These are phyloP conservation scores for Penicillium paneum DNA, from an alignment of 2,329 filamentous ascomycete species.

Conservation along the genomic window DNA sequence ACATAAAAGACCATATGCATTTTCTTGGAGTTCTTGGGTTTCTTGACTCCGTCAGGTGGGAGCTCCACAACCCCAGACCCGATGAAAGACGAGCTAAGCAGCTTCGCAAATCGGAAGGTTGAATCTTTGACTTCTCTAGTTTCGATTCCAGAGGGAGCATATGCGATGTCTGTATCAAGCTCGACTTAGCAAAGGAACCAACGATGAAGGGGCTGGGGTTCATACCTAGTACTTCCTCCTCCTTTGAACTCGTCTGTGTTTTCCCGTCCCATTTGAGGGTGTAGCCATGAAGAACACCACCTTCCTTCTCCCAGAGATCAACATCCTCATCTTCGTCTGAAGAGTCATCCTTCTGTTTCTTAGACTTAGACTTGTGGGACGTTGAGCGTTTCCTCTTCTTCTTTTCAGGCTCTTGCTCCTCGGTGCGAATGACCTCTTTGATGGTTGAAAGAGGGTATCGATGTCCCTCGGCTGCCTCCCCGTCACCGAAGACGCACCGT, in stretches of 20 bases:
- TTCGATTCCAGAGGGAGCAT: slow-evolving; percentile 55
- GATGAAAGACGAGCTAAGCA: slow-evolving; percentile 79
- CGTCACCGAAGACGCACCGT: slow-evolving; percentile 65
- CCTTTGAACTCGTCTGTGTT: slow-evolving; percentile 35
- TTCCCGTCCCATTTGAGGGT: slow-evolving; percentile 45
- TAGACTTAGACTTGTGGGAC: slow-evolving; percentile 31
- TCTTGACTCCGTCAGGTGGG: slow-evolving; percentile 77
- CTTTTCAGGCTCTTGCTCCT: slow-evolving; percentile 54
- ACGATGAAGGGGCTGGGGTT: background rate
- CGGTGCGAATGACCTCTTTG: slow-evolving; percentile 72
- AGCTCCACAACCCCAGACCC: slow-evolving; percentile 87
- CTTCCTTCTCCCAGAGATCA: slow-evolving; percentile 47
- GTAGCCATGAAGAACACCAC: slow-evolving; percentile 43
- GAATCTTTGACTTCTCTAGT: slow-evolving; percentile 60
- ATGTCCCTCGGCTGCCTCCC: slow-evolving; percentile 55
- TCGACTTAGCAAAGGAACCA: slow-evolving; percentile 3
- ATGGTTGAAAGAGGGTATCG: slow-evolving; percentile 65
- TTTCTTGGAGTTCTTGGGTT: slow-evolving; percentile 84
- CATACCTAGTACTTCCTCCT: slow-evolving; percentile 43
- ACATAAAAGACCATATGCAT: slow-evolving; percentile 99
- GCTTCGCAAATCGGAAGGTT: slow-evolving; percentile 84
- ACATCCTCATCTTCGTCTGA: slow-evolving; percentile 40
- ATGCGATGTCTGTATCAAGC: slow-evolving; percentile 54
- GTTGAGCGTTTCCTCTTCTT: slow-evolving; percentile 32
- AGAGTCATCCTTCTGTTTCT: slow-evolving; percentile 35